These are phyloP conservation scores for Solanum chilense DNA, from an alignment of 257 asterid species.

Conservation along the genomic window DNA sequence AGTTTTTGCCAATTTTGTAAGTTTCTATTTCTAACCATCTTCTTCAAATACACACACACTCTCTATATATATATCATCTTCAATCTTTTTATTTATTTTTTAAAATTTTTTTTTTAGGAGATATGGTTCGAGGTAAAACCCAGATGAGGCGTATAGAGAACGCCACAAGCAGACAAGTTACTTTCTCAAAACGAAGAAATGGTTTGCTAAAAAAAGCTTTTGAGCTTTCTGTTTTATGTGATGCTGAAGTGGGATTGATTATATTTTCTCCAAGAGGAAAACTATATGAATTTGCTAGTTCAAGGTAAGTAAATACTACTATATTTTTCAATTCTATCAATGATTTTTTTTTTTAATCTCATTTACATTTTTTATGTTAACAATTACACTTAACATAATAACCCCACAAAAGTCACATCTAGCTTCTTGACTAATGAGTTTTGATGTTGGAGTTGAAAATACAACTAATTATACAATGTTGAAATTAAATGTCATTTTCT, in stretches of 20 bases:
- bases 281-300: constrained; percentile 63
- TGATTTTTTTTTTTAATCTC: too few relatives aligned
- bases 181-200: constrained; percentile 85
- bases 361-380: not conserved
- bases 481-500: not conserved
- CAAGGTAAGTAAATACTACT: constrained; percentile 29
- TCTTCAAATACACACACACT: not conserved
- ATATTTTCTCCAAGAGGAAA: constrained; percentile 80
- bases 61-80: not conserved
- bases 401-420: not conserved
- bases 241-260: constrained; percentile 72
- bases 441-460: not conserved
- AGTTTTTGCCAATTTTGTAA: constrained; percentile 51
- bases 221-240: constrained; percentile 79
- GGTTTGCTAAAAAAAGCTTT: constrained; percentile 77
- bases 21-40: not conserved
- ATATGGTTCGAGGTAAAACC: constrained; percentile 88
- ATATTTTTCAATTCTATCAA: too few relatives aligned
- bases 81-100: not conserved
- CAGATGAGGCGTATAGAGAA: constrained; percentile 91
- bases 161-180: constrained; percentile 84
- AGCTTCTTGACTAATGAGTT: not conserved
- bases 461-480: not conserved
- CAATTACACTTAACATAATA: not conserved
- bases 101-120: not conserved